Evolutionary conservation across 768 basidiomycete species (phyloP), one percentile per base, ranked within the genome.

Genomic region (Pleurotus eryngii): DNA sequence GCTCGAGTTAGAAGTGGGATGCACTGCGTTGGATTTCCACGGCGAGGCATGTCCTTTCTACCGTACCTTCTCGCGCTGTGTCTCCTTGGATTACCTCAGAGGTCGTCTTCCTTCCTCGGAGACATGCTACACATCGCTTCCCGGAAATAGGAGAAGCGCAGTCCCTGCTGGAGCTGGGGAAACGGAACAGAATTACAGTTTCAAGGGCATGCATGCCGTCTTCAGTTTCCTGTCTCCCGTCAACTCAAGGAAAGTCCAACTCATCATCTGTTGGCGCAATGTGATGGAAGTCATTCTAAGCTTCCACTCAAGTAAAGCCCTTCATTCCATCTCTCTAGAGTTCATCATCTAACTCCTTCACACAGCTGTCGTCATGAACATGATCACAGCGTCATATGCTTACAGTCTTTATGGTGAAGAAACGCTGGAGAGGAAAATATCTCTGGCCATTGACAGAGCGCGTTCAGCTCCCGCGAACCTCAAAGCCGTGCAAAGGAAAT

Each of bases 1-100:
- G 67, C 62, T 83, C 0, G 62, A 68, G 4, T 30, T 7, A 9
- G 73, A 72, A 0, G 79, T 77, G 53, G 12, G 20, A 0, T 77
- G 63, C 49, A 22, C 2, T 3, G 27, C 5, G 27, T 9, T 7
- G 8, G 27, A 9, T 30, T 9, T 6, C 27, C 27, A 30, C 27
- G 5, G 27, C 5, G 7, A 30, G 8, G 27, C 27, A 30, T 9
- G 6, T 30, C 8, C 27, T 30, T 30, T 30, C 27, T 30, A 30
- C 8, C 2, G 6, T 30, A 30, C 27, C 27, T 30, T 30, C 27
- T 30, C 27, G 7, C 27, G 2, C 27, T 30, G 8, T 9, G 27
- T 30, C 27, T 30, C 7, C 7, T 30, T 30, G 27, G 27, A 30
- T 30, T 30, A 30, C 8, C 27, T 5, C 27, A 30, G 27, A 30